Percentiles rank a stretch among this genome's conserved stretches.
phyloP scores from a whole-genome alignment of 2,329 filamentous ascomycete species.

The Amylocarpus encephaloides region DNA sequence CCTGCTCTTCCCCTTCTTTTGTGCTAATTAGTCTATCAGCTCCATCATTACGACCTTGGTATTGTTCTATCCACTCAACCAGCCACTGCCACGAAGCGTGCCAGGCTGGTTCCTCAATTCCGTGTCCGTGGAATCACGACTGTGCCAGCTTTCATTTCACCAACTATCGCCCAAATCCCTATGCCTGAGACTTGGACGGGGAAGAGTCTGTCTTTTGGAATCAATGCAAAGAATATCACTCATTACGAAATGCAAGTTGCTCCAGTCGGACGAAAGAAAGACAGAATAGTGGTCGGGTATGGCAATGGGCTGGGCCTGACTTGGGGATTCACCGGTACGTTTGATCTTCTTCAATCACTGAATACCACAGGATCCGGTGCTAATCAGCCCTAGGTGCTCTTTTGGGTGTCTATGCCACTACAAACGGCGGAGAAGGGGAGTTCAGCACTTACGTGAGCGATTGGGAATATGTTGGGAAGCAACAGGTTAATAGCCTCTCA shows the following conservation, averaged over 20 bases:
- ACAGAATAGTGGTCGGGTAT: constrained; percentile 39
- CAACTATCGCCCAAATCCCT: no score
- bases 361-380: constrained; percentile 24
- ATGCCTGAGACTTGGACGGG: constrained; percentile 1
- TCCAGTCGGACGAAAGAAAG: constrained; percentile 29
- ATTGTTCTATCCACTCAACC: constrained; percentile 5
- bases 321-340: constrained; percentile 20
- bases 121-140: constrained; percentile 14
- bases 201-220: constrained; percentile 10
- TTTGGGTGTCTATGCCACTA: constrained; percentile 47
- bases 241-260: constrained; percentile 18
- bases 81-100: neutral
- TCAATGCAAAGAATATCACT: constrained; percentile 15
- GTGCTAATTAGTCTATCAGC: constrained; percentile 27
- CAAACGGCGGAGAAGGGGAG: constrained; percentile 37
- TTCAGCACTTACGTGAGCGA: constrained; percentile 12
- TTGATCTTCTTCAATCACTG: neutral
- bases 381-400: constrained; percentile 36
- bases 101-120: constrained; percentile 6
- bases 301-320: constrained; percentile 31
- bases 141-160: neutral
- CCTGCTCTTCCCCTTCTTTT: neutral
- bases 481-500: neutral
- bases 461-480: constrained; percentile 4
- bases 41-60: constrained; percentile 38